Base-by-base conservation (phyloP, 495 filamentous ascomycete species). In the Penicillium odoratum region DNA sequence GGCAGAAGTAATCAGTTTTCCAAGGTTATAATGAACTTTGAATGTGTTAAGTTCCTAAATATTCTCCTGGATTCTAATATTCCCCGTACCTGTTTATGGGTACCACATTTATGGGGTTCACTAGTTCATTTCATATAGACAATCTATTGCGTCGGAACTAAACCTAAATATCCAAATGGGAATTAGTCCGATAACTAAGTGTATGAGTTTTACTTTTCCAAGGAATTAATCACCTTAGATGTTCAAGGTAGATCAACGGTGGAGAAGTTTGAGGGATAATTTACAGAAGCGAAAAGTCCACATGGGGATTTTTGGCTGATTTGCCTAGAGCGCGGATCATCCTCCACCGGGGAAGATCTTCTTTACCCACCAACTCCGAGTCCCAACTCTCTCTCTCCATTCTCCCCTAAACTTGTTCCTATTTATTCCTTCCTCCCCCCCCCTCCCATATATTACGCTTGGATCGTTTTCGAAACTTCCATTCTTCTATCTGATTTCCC, bases 241-340 rank as follows among this genome's bases (percentile, higher is more conserved):
- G 26, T 48, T 48, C 26, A 13, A 48, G 10, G 46, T 29, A 29
- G 46, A 48, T 48, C 46, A 48, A 31, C 26, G 33, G 49, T 51
- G 49, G 31, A 40, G 49, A 3, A 30, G 33, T 25, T 26, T 51
- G 49, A 40, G 49, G 46, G 46, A 48, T 48, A 48, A 48, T 33
- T 30, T 25, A 26, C 42, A 43, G 21, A 21, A 54, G 52, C 38
- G 36, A 44, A 18, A 43, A 21, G 31, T 33, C 50, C 16, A 13
- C 30, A 28, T 48, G 13, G 52, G 21, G 11, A 3, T 33, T 33
- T 40, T 40, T 40, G 38, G 38, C 38, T 40, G 28, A 47, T 42
- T 56, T 34, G 48, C 53, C 52, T 61, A 59, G 46, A 59, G 40
- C 46, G 66, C 58, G 58, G 63, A 69, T 69, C 66, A 59, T 61